Base-by-base conservation (phyloP, 2,329 filamentous ascomycete species). In the Aspergillus bombycis region DNA sequence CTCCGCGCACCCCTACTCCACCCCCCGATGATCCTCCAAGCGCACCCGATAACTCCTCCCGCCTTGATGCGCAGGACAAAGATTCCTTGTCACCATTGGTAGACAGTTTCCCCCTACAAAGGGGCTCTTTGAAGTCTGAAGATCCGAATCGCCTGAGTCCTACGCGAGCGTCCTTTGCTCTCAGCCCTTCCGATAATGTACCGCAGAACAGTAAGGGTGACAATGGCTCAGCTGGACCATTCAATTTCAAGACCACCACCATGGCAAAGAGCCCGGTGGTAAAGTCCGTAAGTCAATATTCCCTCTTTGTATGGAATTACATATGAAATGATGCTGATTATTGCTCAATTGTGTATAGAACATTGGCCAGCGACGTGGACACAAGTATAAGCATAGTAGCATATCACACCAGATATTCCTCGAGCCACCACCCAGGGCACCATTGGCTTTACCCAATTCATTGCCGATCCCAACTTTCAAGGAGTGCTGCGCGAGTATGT, bases 311-410 rank as follows among this genome's bases (percentile, higher is more conserved):
- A 9, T 36, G 53, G 12, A 21, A 34, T 41, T 32, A 16, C 11
- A 14, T 26, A 26, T 21, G 43, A 21, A 41, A 21, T 54, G 21
- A 58, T 52, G 23, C 45, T 59, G 46, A 57, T 67, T 75, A 58
- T 70, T 60, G 62, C 28, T 30, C 57, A 66, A 63, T 48, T 65
- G 46, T 34, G 65, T 59, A 11, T 77, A 96, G 90, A 94, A 93
- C 71, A 88, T 97, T 67, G 94, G 94, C 67, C 92, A 97, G 78
- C 89, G 95, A 68, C 90, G 94, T 65, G 95, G 95, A 66, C 95
- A 99, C 82, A 93, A 95, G 77, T 99, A 99, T 85, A 97, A 97
- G 76, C 94, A 98, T 81, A 96, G 92, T 77, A 96, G 92, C 76
- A 91, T 99, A 62, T 96, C 92, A 23, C 94, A 98, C 76, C 94